Evolutionary conservation across 139 green algal genomes (phyloP), one percentile per base, ranked within the genome.

Genomic region (Haematococcus lacustris): DNA sequence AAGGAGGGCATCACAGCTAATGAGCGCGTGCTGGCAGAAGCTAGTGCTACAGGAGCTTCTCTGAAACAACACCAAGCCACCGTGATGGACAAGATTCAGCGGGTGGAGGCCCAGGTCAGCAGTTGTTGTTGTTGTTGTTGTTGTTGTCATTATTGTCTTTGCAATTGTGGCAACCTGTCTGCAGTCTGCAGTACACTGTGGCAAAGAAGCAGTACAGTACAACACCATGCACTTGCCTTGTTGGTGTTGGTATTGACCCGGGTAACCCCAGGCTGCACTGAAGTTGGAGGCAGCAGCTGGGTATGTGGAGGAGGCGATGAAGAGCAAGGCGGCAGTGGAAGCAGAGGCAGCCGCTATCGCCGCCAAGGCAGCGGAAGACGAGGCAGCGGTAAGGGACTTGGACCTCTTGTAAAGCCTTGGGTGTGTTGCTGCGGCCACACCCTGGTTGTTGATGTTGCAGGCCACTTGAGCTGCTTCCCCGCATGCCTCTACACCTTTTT

Each of bases 301-400:
- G 13, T 78, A 70, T 38, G 76, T 96, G 17, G 90, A 95, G 77
- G 83, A 93, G 78, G 82, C 88, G 65, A 65, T 89, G 60, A 82
- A 83, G 30, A 81, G 92, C 60, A 90, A 86, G 66, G 91, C 95
- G 77, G 89, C 87, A 0, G 82, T 89, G 34, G 78, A 92, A 78
- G 90, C 90, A 35, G 88, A 90, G 69, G 90, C 91, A 66, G 88
- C 85, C 17, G 88, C 85, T 3, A 80, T 82, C 17, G 68, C 78
- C 39, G 88, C 89, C 25, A 81, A 84, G 38, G 76, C 88, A 7
- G 78, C 83, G 38, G 85, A 96, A 71, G 88, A 92, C 70, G 86
- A 94, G 30, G 88, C 84, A 26, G 62, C 77, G 82, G 88, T 92
- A 70, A 43, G 73, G 1, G 37, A 37, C n/a, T n/a, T n/a, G n/a